These are phyloP conservation scores for Lactarius quietus DNA, from an alignment of 768 basidiomycete genomes.

Conservation along the genomic window DNA sequence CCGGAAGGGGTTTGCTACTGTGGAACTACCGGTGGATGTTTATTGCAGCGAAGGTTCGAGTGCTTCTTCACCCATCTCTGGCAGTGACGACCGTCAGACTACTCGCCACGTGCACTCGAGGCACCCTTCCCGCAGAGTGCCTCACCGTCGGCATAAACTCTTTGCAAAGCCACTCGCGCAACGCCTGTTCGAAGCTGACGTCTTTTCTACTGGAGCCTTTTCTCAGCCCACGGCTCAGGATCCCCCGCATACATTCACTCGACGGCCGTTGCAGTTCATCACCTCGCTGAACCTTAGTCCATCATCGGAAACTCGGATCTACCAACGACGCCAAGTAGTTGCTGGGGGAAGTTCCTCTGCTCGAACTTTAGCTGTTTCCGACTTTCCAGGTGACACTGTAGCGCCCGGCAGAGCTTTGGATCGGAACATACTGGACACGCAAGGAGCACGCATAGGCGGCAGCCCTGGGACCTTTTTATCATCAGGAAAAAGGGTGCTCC, in stretches of 20 bases:
- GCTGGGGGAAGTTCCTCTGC: neutral
- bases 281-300: conserved; percentile 10
- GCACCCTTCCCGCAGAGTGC: neutral
- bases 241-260: conserved; percentile 17
- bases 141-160: conserved; percentile 9
- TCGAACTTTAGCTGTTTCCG: neutral
- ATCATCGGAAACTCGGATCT: conserved; percentile 10
- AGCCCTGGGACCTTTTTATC: neutral
- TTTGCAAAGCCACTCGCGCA: conserved; percentile 22
- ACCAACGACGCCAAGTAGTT: neutral
- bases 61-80: neutral
- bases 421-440: conserved; percentile 7
- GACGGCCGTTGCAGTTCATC: conserved; percentile 22
- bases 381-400: neutral
- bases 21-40: neutral
- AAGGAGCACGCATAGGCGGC: neutral
- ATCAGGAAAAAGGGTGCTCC: neutral
- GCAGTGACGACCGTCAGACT: neutral
- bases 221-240: neutral
- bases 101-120: neutral
- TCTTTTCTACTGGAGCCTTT: conserved; percentile 21
- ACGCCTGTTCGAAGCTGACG: conserved; percentile 25
- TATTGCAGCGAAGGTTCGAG: neutral
- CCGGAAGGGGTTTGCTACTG: neutral
- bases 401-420: neutral